phyloP scores from a whole-genome alignment of 257 asterid genomes.

The Orobanche coerulescens region DNA sequence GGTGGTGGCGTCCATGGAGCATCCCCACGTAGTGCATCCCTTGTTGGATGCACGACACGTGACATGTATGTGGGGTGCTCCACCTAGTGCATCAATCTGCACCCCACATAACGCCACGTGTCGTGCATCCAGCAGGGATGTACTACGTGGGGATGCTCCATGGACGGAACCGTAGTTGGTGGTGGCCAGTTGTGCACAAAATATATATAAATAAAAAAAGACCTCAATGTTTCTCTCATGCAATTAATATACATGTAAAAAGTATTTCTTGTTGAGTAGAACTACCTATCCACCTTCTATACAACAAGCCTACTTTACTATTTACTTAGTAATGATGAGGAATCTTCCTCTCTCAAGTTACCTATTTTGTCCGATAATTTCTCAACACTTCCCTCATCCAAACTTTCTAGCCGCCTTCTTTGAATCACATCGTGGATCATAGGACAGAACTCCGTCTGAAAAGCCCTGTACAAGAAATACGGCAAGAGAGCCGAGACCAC shows the following conservation, averaged over 20 bases:
- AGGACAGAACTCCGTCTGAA: conserved; percentile 63
- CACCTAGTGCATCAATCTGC: too few relatives aligned
- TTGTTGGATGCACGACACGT: too few relatives aligned
- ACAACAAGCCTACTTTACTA: conserved; percentile 16
- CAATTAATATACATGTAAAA: neutral
- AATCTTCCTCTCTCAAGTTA: conserved; percentile 26
- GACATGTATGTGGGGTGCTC: too few relatives aligned
- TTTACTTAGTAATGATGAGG: conserved; percentile 31
- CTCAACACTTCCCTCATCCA: conserved; percentile 21
- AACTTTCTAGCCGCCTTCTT: conserved; percentile 23
- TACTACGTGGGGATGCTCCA: too few relatives aligned
- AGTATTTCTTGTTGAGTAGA: neutral
- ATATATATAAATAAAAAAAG: too few relatives aligned
- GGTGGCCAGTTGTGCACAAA: too few relatives aligned
- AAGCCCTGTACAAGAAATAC: conserved; percentile 47
- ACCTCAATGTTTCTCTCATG: neutral
- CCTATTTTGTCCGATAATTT: conserved; percentile 19
- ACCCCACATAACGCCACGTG: too few relatives aligned
- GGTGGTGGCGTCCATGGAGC: too few relatives aligned
- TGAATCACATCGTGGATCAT: conserved; percentile 75
- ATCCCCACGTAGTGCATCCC: too few relatives aligned
- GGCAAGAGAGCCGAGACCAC: conserved; percentile 63
- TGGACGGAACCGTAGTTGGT: too few relatives aligned
- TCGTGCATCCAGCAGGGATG: too few relatives aligned
- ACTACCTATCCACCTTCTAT: conserved; percentile 15